A percentile compares a stretch with the other conserved stretches of the same genome.
Evolutionary conservation across 257 asterid species (phyloP).

Genomic region (Nemophila menziesii): DNA sequence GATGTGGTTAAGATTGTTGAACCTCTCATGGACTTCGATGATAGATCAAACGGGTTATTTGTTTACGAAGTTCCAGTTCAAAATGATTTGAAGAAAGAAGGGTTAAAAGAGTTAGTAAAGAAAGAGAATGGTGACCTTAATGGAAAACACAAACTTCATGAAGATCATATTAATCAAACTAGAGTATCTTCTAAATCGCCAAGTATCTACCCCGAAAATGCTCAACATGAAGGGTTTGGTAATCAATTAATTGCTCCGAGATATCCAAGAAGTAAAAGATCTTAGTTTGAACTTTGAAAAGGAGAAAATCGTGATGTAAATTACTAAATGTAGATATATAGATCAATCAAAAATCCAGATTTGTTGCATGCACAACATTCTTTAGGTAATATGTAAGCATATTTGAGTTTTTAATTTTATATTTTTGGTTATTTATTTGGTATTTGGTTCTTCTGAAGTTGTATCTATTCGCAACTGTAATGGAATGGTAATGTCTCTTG

Average conservation of each 20-base stretch:
- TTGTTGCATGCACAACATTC: background rate
- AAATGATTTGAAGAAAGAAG: conserved; percentile 3
- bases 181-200: conserved; percentile 24
- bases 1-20: conserved; percentile 37
- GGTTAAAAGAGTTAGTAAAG: conserved; percentile 7
- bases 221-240: conserved; percentile 9
- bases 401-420: background rate
- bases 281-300: background rate
- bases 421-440: background rate
- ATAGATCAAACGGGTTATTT: conserved; percentile 39
- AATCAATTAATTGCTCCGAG: conserved; percentile 25
- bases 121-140: conserved; percentile 19
- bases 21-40: conserved; percentile 38
- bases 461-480: background rate
- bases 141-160: conserved; percentile 24
- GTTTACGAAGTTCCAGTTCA: conserved; percentile 43
- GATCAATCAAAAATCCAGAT: background rate
- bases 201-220: conserved; percentile 27
- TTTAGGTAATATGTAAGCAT: conserved; percentile 1
- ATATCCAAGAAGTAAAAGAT: conserved; percentile 22
- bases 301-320: background rate
- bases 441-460: background rate
- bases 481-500: background rate
- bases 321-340: conserved; percentile 9
- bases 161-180: conserved; percentile 7